Conservation (phyloP, 106 monocot species). For the Phalaenopsis equestris region DNA sequence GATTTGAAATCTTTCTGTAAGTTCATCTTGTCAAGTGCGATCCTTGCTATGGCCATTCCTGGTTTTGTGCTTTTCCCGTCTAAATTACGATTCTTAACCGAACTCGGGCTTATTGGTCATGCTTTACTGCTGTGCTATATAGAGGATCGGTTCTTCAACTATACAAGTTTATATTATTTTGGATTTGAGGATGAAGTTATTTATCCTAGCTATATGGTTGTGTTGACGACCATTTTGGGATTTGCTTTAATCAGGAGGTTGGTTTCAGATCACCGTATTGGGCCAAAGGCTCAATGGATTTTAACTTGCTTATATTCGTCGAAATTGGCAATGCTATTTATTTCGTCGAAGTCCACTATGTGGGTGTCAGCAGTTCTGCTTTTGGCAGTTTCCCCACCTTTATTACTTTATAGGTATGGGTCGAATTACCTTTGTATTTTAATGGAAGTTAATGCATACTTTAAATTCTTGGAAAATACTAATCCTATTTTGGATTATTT, state of each 20-base stretch:
- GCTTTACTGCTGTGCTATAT: conserved; percentile 83
- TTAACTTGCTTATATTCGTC: conserved; percentile 75
- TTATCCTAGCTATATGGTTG: conserved; percentile 95
- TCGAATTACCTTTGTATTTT: neutral
- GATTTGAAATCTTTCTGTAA: conserved; percentile 87
- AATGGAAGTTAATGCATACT: neutral
- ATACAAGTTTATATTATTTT: conserved; percentile 77
- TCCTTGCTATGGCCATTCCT: conserved; percentile 79
- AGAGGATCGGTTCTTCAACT: conserved; percentile 91
- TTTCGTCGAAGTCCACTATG: conserved; percentile 71
- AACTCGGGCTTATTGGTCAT: conserved; percentile 76
- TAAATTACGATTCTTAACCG: conserved; percentile 67
- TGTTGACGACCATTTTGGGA: conserved; percentile 72
- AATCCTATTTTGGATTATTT: neutral
- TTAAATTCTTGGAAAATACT: neutral
- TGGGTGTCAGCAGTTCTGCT: conserved; percentile 83
- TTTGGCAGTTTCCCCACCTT: conserved; percentile 82
- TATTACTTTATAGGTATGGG: conserved; percentile 93
- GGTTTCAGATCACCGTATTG: conserved; percentile 59
- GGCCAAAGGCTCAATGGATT: conserved; percentile 85
- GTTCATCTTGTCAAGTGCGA: conserved; percentile 53
- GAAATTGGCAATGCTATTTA: conserved; percentile 84
- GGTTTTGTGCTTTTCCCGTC: conserved; percentile 83
- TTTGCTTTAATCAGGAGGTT: conserved; percentile 67
- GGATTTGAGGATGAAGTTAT: conserved; percentile 93